Percentiles rank a stretch among this genome's conserved stretches.
Conservation (phyloP, 768 basidiomycete genomes). For the Lentinula boryana region DNA sequence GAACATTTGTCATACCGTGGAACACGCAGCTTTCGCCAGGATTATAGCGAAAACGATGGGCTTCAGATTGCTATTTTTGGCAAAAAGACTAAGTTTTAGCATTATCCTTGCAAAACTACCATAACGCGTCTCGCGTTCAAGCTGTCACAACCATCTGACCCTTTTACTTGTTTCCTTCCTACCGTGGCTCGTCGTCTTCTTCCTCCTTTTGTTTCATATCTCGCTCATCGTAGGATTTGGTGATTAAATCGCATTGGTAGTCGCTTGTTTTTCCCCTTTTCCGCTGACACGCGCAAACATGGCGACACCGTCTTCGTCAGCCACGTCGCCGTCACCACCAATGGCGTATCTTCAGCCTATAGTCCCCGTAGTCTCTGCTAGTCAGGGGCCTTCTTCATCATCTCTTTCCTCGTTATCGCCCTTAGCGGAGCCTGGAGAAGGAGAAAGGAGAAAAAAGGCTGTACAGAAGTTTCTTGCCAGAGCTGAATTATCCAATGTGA, state of each 20-base stretch:
- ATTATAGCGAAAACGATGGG: neutral
- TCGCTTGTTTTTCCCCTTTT: constrained; percentile 12
- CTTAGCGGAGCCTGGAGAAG: constrained; percentile 37
- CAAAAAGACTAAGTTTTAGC: neutral
- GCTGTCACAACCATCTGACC: constrained; percentile 4
- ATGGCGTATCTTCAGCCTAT: constrained; percentile 41
- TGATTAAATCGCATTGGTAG: constrained; percentile 20
- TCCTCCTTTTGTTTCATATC: neutral
- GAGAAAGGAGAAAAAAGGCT: constrained; percentile 59
- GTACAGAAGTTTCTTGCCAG: constrained; percentile 73
- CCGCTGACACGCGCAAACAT: constrained; percentile 38
- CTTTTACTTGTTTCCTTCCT: neutral
- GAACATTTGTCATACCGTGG: neutral
- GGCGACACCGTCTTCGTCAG: constrained; percentile 77
- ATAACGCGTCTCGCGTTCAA: neutral
- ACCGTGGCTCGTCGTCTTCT: neutral
- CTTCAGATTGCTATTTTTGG: neutral
- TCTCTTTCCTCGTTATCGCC: constrained; percentile 26
- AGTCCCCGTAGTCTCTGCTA: constrained; percentile 28
- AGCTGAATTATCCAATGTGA: constrained; percentile 76
- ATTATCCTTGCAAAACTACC: neutral
- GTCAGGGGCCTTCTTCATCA: neutral
- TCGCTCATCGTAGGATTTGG: constrained; percentile 22
- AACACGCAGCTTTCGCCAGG: neutral
- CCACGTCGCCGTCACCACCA: constrained; percentile 78